Conservation (phyloP, 331 rosid species). For the Malus hybrid region DNA sequence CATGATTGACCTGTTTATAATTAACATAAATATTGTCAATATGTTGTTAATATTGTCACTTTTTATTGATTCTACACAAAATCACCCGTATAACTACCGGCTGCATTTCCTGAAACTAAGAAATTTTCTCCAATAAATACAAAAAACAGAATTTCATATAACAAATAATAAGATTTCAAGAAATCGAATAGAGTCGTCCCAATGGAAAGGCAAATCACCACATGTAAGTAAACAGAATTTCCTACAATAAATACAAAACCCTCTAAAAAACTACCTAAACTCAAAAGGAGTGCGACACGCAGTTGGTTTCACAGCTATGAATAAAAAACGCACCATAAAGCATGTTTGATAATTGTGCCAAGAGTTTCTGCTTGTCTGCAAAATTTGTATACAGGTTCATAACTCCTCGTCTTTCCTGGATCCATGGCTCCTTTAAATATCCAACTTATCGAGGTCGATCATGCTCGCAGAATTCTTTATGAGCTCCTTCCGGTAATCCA, state of each 20-base stretch:
- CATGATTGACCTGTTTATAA: no score
- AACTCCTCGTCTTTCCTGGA: background rate
- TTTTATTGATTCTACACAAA: no score
- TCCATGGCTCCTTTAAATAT: slow-evolving; percentile 41
- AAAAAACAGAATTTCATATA: background rate
- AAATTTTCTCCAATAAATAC: background rate
- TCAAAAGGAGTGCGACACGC: background rate
- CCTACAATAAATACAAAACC: background rate
- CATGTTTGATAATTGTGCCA: background rate
- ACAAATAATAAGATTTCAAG: background rate
- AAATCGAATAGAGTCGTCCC: background rate
- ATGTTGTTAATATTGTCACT: no score
- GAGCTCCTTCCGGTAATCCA: slow-evolving; percentile 78
- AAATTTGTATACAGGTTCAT: background rate
- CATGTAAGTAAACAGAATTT: background rate
- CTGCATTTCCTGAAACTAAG: no score
- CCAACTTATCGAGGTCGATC: slow-evolving; percentile 58
- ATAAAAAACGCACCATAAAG: background rate
- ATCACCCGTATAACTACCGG: no score
- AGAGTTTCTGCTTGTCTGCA: background rate
- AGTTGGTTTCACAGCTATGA: background rate
- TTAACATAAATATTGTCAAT: no score
- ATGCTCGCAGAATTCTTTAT: slow-evolving; percentile 56
- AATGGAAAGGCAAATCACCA: background rate
- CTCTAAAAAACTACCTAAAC: background rate